These are phyloP conservation scores for Pseudocercospora macadamiae DNA, from an alignment of 2,329 filamentous ascomycete genomes.

Conservation along the genomic window DNA sequence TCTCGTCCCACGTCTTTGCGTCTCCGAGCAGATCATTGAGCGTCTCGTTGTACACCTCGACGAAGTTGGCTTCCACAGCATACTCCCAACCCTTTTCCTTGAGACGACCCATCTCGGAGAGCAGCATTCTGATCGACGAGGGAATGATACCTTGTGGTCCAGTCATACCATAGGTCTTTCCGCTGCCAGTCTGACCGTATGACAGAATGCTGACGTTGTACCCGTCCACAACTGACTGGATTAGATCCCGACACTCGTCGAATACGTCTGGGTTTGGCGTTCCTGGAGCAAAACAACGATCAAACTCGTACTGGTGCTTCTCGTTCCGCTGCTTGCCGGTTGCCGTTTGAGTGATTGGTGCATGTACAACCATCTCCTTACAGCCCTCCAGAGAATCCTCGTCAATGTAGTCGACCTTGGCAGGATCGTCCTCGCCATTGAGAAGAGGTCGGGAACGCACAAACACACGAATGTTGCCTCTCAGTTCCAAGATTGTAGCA, in stretches of 20 bases:
- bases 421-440: conserved; percentile 64
- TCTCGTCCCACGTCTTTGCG: conserved; percentile 65
- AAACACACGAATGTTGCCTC: conserved; percentile 98
- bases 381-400: conserved; percentile 68
- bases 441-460: conserved; percentile 85
- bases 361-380: conserved; percentile 81
- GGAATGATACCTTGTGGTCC: conserved; percentile 92
- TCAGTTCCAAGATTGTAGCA: conserved; percentile 96
- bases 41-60: conserved; percentile 98
- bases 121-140: conserved; percentile 88
- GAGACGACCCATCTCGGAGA: conserved; percentile 79
- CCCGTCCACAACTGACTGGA: conserved; percentile 93
- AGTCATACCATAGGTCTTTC: conserved; percentile 97
- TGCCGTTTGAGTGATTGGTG: conserved; percentile 81
- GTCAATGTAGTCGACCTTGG: conserved; percentile 80
- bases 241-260: conserved; percentile 92
- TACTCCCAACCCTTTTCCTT: conserved; percentile 94
- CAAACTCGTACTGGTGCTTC: conserved; percentile 85
- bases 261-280: conserved; percentile 86
- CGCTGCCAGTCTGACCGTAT: conserved; percentile 95
- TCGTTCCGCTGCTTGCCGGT: conserved; percentile 76
- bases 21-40: conserved; percentile 84
- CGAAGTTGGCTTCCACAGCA: conserved; percentile 89
- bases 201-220: conserved; percentile 99
- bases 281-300: conserved; percentile 82